Evolutionary conservation across 1,284 basidiomycete genomes (phyloP), one percentile per base, ranked within the genome.

Genomic region (Pholiota adiposa): DNA sequence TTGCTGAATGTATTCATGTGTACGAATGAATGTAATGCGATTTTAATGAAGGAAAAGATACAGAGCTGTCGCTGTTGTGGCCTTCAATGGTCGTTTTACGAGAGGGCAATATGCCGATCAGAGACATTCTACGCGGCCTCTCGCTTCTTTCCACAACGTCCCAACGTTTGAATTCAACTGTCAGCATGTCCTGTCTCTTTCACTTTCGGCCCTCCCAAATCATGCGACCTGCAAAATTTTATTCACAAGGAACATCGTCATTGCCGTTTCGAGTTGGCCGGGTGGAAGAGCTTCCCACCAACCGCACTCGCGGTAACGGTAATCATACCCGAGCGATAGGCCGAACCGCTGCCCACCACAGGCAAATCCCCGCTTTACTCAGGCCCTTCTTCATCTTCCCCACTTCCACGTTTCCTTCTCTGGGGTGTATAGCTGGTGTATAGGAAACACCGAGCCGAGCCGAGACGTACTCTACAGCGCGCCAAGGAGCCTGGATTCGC

Each of bases 391-490:
- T 23, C 63, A 58, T 60, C 40, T 58, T 49, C 14, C 25, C 43
- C 33, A 43, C 58, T 21, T 65, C 63, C 61, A 61, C 63, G 63
- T 65, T 44, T 59, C 41, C 19, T 29, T 31, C 21, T 18, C 12
- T n/a, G 18, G 40, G 21, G 16, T 29, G 18, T 56, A 56, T 56
- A 41, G n/a, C n/a, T n/a, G n/a, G n/a, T n/a, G n/a, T n/a, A n/a
- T n/a, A n/a, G n/a, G n/a, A n/a, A n/a, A 34, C 50, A 36, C 33
- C 21, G 25, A 19, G 48, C 19, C 6, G 34, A 31, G 31, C 48
- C 6, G 31, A 33, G 12, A 33, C 31, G 31, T 33, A 33, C n/a
- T n/a, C n/a, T 33, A 33, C 12, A 33, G 31, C 31, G 31, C 12
- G 12, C 31, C 31, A 33, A 12, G 12, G 12, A 33, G n/a, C n/a